These are phyloP conservation scores for Herpetospermum pedunculosum DNA, from an alignment of 306 rosid species.

Conservation along the genomic window DNA sequence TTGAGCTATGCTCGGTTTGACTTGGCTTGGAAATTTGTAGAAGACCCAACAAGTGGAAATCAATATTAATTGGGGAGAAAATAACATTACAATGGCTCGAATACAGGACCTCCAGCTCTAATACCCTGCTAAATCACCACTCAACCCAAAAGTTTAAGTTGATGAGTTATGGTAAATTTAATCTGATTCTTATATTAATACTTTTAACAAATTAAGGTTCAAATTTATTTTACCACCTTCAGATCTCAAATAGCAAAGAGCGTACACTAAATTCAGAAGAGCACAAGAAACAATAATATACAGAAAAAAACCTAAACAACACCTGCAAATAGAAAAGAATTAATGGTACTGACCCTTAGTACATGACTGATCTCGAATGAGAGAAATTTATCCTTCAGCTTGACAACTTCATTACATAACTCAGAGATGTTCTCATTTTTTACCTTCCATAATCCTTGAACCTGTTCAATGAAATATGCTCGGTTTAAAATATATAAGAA, in stretches of 20 bases:
- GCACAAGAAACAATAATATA: not conserved
- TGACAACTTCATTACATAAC: conserved; percentile 52
- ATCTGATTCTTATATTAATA: too few species aligned
- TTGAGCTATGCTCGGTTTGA: too few species aligned
- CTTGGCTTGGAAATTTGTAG: too few species aligned
- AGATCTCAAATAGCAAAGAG: not conserved
- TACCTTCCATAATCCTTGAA: conserved; percentile 76
- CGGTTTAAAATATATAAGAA: conserved; percentile 8
- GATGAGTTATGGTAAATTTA: too few species aligned
- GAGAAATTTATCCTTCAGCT: conserved; percentile 52
- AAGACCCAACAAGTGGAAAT: too few species aligned
- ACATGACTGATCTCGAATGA: conserved; percentile 76
- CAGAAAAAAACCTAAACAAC: not conserved
- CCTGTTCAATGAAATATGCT: conserved; percentile 38
- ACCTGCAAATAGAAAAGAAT: not conserved
- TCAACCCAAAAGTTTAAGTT: too few species aligned
- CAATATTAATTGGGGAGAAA: too few species aligned
- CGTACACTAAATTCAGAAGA: not conserved
- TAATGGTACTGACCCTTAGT: conserved; percentile 59
- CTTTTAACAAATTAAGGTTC: too few species aligned
- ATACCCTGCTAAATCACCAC: too few species aligned
- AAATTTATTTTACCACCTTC: not conserved
- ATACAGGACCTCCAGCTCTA: too few species aligned
- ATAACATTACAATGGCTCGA: too few species aligned
- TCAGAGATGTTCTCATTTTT: conserved; percentile 45